Base-by-base conservation (phyloP, 1,284 basidiomycete species). In the Ustilago shanxiensis region DNA sequence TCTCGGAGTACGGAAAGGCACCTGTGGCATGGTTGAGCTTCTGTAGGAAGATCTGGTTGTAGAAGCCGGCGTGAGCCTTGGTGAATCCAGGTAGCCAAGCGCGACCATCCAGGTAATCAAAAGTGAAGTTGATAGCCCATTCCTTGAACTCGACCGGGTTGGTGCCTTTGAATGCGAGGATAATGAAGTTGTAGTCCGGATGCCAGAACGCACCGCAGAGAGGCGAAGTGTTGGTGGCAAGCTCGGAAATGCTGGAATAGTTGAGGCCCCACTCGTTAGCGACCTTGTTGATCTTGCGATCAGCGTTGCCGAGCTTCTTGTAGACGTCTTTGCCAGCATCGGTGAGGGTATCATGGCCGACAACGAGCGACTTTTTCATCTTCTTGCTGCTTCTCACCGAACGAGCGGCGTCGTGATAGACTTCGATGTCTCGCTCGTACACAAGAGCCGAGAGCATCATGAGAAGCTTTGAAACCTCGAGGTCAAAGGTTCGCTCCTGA, bases 71-170 rank as follows among this genome's bases (percentile, higher is more conserved):
- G 24, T 77, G 77, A 14, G 69, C 67, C 55, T 74, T 77, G 47
- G 63, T 61, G 62, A 57, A 79, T 16, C 74, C 68, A 2, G 73
- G 73, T 16, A 79, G 54, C 75, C 73, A 79, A 29, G n/a, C 62
- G 28, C 69, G 67, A 20, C 69, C 72, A 33, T 75, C 72, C 9
- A 64, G 66, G 47, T 77, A 79, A 54, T 67, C 51, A 41, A 72
- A 73, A 31, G 83, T 85, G 29, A 87, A 80, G 60, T 87, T 86
- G 39, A 83, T 73, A 28, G 82, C 70, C 86, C 86, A 87, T 60
- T 87, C 87, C 20, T 70, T 76, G 72, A 87, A 87, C 64, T 86
- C 85, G 37, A 78, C 78, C 20, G 86, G 86, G 37, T 80, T 77
- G 11, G 87, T 87, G 7, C 87, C 86, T 57, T 79, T 72, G 73